Evolutionary conservation across 306 rosid genomes (phyloP), one percentile per base, ranked within the genome.

Genomic region (Aeschynomene evenia): DNA sequence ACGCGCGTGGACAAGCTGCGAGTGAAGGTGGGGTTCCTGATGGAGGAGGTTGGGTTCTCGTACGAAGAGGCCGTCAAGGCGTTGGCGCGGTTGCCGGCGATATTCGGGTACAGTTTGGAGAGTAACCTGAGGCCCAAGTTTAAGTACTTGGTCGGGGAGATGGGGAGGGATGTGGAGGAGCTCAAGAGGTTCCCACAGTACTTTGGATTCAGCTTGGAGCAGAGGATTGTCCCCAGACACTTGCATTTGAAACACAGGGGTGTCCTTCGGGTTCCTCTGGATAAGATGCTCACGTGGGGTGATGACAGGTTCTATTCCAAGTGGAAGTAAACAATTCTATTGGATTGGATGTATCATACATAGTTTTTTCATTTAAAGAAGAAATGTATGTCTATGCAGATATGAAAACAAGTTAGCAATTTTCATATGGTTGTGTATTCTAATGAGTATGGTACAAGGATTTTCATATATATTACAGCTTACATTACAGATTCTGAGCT

Each of bases 171-270:
- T 2, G 50, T 88, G 74, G 85, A 87, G 14, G 97, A 94, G 64
- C 63, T 90, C 85, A 90, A 75, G 61, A 21, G 1, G 66, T 90
- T 94, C 42, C 97, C 96, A 2, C 91, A 85, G 83, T 87, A 85
- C 62, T 94, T 94, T 58, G 97, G 83, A 13, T 94, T 90, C 37
- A 90, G 95, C 37, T 78, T 88, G 83, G 86, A 82, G 72, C 83
- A 77, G 40, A 77, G 87, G 64, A 88, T 94, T 23, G 76, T 9
- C 46, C 97, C 95, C 0, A 81, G 97, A 23, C 95, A 90, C 71
- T 73, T 86, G 79, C 97, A 85, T 81, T 75, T 90, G 87, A 81
- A 85, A 36, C 55, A 82, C 11, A 88, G 89, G 66, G 80, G 73
- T 60, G 85, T 85, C 0, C 80, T 84, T 0, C 62, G 15, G 15